phyloP scores from a whole-genome alignment of 2,329 filamentous ascomycete species.

The Podosphaera leucotricha region DNA sequence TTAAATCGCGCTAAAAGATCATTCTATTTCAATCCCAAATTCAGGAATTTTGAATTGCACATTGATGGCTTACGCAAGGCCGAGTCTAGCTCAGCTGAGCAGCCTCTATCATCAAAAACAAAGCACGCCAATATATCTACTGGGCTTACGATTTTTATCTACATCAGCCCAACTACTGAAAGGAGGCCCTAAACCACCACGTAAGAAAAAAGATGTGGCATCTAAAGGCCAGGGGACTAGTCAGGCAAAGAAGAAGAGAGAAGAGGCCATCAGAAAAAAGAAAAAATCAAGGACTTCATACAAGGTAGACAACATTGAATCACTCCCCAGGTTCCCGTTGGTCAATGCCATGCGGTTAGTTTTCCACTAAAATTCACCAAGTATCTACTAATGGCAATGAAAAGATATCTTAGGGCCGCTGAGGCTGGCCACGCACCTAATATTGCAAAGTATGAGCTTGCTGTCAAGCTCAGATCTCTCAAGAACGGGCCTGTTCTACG shows the following conservation, averaged over 20 bases:
- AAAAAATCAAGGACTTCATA: constrained; percentile 15
- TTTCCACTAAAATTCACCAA: constrained; percentile 2
- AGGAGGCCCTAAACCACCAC: constrained; percentile 6
- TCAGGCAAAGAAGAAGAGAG: constrained; percentile 15
- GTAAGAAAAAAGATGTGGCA: constrained; percentile 8
- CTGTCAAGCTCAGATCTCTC: constrained; percentile 57
- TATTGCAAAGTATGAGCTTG: constrained; percentile 66
- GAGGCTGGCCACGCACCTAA: constrained; percentile 66
- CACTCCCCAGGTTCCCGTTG: constrained; percentile 45
- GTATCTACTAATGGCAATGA: constrained; percentile 4
- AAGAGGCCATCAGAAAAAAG: constrained; percentile 12
- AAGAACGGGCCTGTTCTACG: constrained; percentile 75
- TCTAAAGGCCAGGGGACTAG: constrained; percentile 3
- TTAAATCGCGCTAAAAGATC: neutral
- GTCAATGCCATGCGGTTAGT: constrained; percentile 77
- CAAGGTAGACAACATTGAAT: constrained; percentile 16
- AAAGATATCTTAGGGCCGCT: constrained; percentile 68
- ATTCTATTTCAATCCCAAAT: neutral
- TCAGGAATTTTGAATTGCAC: neutral
- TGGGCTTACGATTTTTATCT: constrained; percentile 7
- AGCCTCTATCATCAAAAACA: constrained; percentile 9
- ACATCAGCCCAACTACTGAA: constrained; percentile 6
- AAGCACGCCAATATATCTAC: constrained; percentile 3
- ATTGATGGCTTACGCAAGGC: constrained; percentile 12
- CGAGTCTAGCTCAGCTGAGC: constrained; percentile 16